These are phyloP conservation scores for Yamadazyma sp. DNA, from an alignment of 805 yeast genomes.

Conservation along the genomic window DNA sequence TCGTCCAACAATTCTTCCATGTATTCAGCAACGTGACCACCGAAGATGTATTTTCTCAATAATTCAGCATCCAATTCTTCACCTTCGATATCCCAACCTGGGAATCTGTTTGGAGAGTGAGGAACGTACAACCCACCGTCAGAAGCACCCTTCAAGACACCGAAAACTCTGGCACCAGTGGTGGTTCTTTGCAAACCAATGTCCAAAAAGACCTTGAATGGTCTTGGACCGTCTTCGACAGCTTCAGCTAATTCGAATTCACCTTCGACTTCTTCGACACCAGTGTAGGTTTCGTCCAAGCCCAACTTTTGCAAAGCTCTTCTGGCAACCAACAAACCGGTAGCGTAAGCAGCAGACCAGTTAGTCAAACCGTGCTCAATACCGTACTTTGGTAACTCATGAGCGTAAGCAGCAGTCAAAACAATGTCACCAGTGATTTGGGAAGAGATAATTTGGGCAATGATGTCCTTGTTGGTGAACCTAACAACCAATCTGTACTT, in stretches of 20 bases:
- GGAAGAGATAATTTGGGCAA: conserved; percentile 95
- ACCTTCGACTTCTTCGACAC: conserved; percentile 99
- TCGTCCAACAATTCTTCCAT: conserved; percentile 99
- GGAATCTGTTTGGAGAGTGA: conserved; percentile 99
- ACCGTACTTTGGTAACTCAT: conserved; percentile 98
- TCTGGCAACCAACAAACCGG: conserved; percentile 98
- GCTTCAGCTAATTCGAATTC: conserved; percentile 98
- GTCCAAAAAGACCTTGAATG: conserved; percentile 99
- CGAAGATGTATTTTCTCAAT: conserved; percentile 98
- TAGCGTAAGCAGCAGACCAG: conserved; percentile 99
- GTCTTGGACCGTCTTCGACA: conserved; percentile 99
- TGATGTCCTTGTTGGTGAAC: conserved; percentile 99
- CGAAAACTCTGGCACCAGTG: conserved; percentile 99
- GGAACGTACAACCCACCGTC: conserved; percentile 99
- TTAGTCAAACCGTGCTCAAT: conserved; percentile 97
- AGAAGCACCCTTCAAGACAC: conserved; percentile 99
- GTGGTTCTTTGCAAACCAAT: conserved; percentile 99
- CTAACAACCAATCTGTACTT: conserved; percentile 99
- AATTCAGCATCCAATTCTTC: conserved; percentile 98
- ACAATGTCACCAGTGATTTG: conserved; percentile 97
- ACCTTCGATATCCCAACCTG: conserved; percentile 99
- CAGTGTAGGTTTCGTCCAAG: conserved; percentile 94
- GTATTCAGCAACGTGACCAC: conserved; percentile 99
- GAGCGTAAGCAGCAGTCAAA: conserved; percentile 96
- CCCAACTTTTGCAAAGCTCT: conserved; percentile 97